These are phyloP conservation scores for Phlyctochytrium bullatum DNA, from an alignment of 192 early-diverging fungal species.

Conservation along the genomic window DNA sequence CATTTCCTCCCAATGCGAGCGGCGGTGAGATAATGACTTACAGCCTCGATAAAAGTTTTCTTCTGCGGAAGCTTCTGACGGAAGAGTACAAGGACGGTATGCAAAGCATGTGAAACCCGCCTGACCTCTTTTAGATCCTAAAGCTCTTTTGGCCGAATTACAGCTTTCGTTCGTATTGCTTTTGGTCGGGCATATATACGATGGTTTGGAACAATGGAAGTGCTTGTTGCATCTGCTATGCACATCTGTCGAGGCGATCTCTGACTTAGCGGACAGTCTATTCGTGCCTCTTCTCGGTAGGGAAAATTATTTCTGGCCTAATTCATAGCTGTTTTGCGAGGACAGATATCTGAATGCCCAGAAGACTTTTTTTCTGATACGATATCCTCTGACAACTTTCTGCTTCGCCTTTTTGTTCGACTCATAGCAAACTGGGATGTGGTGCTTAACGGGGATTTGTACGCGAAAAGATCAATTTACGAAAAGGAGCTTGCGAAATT, in stretches of 20 bases:
- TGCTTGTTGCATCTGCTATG: slow-evolving; percentile 69
- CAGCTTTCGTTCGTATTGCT: slow-evolving; percentile 79
- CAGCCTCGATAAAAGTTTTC: slow-evolving; percentile 87
- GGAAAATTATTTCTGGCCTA: neutral
- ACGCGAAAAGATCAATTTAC: too few relatives aligned
- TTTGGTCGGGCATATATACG: slow-evolving; percentile 75
- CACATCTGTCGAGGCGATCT: slow-evolving; percentile 59
- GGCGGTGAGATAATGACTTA: slow-evolving; percentile 69
- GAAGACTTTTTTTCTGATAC: slow-evolving; percentile 69
- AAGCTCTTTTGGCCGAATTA: slow-evolving; percentile 71
- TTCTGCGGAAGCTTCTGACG: slow-evolving; percentile 57
- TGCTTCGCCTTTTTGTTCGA: slow-evolving; percentile 47
- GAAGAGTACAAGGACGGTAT: slow-evolving; percentile 12
- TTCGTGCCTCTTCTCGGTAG: slow-evolving; percentile 59
- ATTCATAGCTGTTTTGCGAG: slow-evolving; percentile 38
- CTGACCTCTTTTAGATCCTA: slow-evolving; percentile 39
- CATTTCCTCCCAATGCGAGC: slow-evolving; percentile 71
- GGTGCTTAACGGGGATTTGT: too few relatives aligned
- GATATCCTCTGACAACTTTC: slow-evolving; percentile 63
- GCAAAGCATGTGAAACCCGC: too few relatives aligned
- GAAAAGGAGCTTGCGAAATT: neutral
- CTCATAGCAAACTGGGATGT: slow-evolving; percentile 27
- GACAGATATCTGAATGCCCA: slow-evolving; percentile 69
- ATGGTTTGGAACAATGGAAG: slow-evolving; percentile 89
- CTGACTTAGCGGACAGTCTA: slow-evolving; percentile 33